A percentile compares a stretch with the other conserved stretches of the same genome.
Evolutionary conservation across 225 moss, liverwort and hornwort species (phyloP).

Genomic region (Pleurozium schreberi): DNA sequence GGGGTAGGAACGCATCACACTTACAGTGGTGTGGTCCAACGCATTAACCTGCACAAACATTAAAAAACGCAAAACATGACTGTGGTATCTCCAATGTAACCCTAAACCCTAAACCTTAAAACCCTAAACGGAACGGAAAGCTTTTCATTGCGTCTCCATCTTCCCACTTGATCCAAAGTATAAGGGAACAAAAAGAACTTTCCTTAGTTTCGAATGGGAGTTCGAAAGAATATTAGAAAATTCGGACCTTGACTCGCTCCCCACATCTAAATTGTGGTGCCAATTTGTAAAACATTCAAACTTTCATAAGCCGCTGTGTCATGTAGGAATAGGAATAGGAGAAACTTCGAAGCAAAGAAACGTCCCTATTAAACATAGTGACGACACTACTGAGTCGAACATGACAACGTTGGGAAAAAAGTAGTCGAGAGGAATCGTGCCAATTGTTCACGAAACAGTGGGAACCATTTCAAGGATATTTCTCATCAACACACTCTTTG

Average conservation of each 20-base stretch:
- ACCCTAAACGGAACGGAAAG: not conserved
- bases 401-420: not conserved
- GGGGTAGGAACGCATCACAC: conserved; percentile 89
- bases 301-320: not conserved
- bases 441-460: not conserved
- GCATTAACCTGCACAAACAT: conserved; percentile 39
- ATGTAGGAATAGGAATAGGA: not conserved
- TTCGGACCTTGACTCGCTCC: not conserved
- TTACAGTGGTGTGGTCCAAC: conserved; percentile 54
- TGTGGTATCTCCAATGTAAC: not conserved
- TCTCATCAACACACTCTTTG: not conserved
- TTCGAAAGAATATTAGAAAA: not conserved
- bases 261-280: not conserved
- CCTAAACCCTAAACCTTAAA: not conserved
- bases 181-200: not conserved
- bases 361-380: not conserved
- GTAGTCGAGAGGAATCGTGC: not conserved
- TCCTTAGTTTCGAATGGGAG: not conserved
- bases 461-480: not conserved
- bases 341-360: not conserved
- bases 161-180: not conserved
- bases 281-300: not conserved
- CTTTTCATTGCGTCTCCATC: not conserved
- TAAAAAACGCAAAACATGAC: not conserved
- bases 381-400: not conserved